Conservation (phyloP, 441 rosid species). For the Populus hybrid region DNA sequence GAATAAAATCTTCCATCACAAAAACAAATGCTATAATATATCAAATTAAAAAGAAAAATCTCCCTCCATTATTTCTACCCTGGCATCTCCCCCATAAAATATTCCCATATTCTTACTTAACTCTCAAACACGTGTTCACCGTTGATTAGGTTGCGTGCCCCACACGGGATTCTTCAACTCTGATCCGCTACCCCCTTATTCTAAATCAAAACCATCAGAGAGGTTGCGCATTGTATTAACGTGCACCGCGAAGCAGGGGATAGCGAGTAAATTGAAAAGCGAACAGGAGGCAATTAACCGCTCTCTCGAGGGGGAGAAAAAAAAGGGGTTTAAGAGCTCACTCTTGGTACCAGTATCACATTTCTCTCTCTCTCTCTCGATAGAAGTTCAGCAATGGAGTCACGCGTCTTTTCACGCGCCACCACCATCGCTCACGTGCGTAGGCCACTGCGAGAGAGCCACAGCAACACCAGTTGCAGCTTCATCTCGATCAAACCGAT, state of each 20-base stretch:
- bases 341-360: slow-evolving; percentile 13
- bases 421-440: slow-evolving; percentile 40
- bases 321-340: slow-evolving; percentile 22
- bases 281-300: slow-evolving; percentile 26
- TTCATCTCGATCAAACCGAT: slow-evolving; percentile 41
- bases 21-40: neutral
- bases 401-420: slow-evolving; percentile 73
- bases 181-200: neutral
- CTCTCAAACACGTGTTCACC: neutral
- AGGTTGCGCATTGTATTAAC: neutral
- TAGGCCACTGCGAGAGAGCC: slow-evolving; percentile 37
- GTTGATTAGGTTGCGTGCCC: neutral
- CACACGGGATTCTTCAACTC: neutral
- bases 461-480: slow-evolving; percentile 17
- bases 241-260: slow-evolving; percentile 13
- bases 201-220: neutral
- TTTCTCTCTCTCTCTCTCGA: slow-evolving; percentile 17
- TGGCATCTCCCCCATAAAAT: neutral
- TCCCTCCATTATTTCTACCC: neutral
- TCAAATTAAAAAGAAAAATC: neutral
- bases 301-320: neutral
- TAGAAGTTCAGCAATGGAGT: slow-evolving; percentile 51
- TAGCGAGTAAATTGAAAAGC: neutral
- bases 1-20: neutral
- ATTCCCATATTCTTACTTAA: neutral